Percentiles rank a stretch among this genome's conserved stretches.
phyloP scores from a whole-genome alignment of 345 rosid species.

The Trapa bicornis region DNA sequence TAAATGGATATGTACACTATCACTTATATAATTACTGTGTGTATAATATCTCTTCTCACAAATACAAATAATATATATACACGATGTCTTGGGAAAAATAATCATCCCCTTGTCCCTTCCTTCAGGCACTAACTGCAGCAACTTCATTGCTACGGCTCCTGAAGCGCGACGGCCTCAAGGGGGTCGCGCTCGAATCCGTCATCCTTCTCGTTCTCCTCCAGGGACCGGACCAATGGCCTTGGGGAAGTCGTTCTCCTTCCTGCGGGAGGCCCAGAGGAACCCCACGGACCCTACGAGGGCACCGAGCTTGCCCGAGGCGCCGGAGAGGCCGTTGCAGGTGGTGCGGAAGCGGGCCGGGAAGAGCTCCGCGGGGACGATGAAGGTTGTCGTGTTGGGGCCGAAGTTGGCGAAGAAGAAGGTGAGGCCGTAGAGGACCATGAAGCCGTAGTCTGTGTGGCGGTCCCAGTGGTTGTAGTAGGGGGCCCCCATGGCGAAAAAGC shows the following conservation, averaged over 20 bases:
- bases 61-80: no score
- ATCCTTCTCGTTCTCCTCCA: constrained; percentile 29
- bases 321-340: constrained; percentile 54
- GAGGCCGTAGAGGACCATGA: constrained; percentile 31
- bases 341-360: constrained; percentile 54
- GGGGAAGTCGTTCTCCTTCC: not conserved
- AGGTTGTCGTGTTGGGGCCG: constrained; percentile 64
- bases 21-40: no score
- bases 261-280: constrained; percentile 21
- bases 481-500: constrained; percentile 24
- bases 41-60: no score
- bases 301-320: constrained; percentile 53
- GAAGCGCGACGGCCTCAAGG: not conserved
- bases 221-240: constrained; percentile 28
- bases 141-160: not conserved
- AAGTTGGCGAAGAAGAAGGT: constrained; percentile 57
- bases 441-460: constrained; percentile 3
- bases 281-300: constrained; percentile 57
- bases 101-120: not conserved
- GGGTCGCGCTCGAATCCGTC: not conserved
- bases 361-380: constrained; percentile 54
- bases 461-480: not conserved
- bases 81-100: no score
- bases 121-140: not conserved
- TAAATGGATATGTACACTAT: no score